These are phyloP conservation scores for Sporodiniella umbellata DNA, from an alignment of 371 early-diverging fungal species.

Conservation along the genomic window DNA sequence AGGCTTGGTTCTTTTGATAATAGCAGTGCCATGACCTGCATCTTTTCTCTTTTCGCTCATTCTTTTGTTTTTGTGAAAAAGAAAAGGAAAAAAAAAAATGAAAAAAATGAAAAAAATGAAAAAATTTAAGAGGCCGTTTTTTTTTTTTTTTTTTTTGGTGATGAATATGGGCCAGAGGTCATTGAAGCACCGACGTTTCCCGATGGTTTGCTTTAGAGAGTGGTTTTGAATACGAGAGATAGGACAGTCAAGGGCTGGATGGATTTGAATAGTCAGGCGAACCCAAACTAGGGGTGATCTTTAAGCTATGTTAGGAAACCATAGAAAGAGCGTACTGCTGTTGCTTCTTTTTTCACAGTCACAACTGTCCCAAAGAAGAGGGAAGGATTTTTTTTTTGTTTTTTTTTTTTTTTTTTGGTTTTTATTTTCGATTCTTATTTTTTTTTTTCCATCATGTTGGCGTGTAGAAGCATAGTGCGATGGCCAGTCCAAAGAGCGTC, in stretches of 20 bases:
- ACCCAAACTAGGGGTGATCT: too few species aligned
- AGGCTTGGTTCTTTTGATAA: conserved; percentile 57
- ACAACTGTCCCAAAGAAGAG: not conserved
- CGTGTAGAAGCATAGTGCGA: conserved; percentile 12
- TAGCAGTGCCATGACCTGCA: conserved; percentile 26
- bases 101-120: not conserved
- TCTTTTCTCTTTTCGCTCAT: conserved; percentile 28
- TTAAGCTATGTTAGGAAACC: too few species aligned
- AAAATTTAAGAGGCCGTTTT: not conserved
- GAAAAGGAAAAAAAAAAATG: not conserved
- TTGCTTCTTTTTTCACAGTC: too few species aligned
- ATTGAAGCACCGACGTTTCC: not conserved
- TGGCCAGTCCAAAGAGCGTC: not conserved
- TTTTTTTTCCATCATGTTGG: conserved; percentile 10
- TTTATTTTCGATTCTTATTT: not conserved
- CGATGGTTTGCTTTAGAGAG: too few species aligned
- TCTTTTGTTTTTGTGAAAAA: too few species aligned
- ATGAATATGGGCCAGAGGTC: not conserved
- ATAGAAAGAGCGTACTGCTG: too few species aligned
- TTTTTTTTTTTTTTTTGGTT: too few species aligned
- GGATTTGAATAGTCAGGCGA: too few species aligned
- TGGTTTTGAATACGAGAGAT: too few species aligned
- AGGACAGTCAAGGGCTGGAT: too few species aligned
- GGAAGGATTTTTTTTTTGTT: conserved; percentile 9
- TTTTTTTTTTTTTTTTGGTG: not conserved